Evolutionary conservation across 257 asterid genomes (phyloP), one percentile per base, ranked within the genome.

Genomic region (Ocimum tenuiflorum): DNA sequence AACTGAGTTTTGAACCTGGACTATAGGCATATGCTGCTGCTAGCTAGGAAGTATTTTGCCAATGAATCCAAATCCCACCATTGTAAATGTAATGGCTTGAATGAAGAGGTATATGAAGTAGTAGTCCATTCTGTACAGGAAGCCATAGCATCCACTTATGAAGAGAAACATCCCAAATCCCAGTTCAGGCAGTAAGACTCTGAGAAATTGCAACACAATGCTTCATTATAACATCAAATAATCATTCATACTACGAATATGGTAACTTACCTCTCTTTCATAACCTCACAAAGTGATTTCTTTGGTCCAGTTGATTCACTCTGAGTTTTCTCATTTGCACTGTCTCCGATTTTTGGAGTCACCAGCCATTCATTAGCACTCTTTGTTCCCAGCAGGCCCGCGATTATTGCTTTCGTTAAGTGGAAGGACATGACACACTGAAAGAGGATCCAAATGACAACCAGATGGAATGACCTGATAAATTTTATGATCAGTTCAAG

Each of bases 341-440:
- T 75, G 58, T 85, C 88, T 41, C 92, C 95, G 0, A 74, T 70
- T 76, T 87, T 87, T 66, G 80, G 85, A 4, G 95, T 87, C 58
- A 87, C 92, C 8, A 81, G 75, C 95, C 95, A 87, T 59, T 87
- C 92, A 8, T 81, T 81, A 17, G 77, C 86, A 36, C 85, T 62
- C 58, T 78, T 78, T 3, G 72, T 72, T 51, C 83, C 89, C 45
- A 83, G 41, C 68, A 87, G 60, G 3, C 95, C 95, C 18, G 73
- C 67, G 53, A 87, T 42, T 23, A 83, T 63, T 8, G 85, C 95
- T 56, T 83, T 87, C 0, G 84, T 81, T 13, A 83, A 74, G 63
- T 83, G 89, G 52, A 85, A 73, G 4, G 89, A 75, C 90, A 85
- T 85, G 52, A 73, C 79, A 66, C 82, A 79, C 79, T 87, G 88